Evolutionary conservation across 106 monocot species (phyloP).

Genomic region (Alisma plantagoaquatica): DNA sequence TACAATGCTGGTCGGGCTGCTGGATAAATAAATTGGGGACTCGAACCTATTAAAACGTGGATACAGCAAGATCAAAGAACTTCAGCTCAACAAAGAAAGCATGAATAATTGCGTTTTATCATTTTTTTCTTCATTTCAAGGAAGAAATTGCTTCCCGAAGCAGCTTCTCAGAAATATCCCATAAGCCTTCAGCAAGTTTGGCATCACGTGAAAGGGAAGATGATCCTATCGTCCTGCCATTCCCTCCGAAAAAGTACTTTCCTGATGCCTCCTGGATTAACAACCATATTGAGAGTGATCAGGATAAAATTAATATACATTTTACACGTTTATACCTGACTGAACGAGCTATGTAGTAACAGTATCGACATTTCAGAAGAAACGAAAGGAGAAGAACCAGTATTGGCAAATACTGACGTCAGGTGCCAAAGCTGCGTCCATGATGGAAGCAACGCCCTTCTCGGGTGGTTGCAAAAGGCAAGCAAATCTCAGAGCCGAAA

Average conservation of each 20-base stretch:
- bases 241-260: constrained; percentile 82
- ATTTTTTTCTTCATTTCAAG: no score
- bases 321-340: background rate
- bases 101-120: no score
- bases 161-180: constrained; percentile 37
- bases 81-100: no score
- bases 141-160: constrained; percentile 27
- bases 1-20: no score
- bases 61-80: no score
- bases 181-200: constrained; percentile 41
- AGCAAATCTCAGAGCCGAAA: constrained; percentile 34
- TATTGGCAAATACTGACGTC: constrained; percentile 30
- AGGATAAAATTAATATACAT: background rate
- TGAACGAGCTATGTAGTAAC: background rate
- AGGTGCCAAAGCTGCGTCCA: constrained; percentile 83
- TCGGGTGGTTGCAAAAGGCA: constrained; percentile 45
- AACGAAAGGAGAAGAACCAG: background rate
- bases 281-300: background rate
- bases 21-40: no score
- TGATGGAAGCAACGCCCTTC: constrained; percentile 43
- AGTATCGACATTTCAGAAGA: background rate
- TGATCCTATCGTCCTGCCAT: constrained; percentile 50
- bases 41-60: no score
- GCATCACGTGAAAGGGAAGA: constrained; percentile 57
- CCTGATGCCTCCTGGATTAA: constrained; percentile 56